Percentiles rank a stretch among this genome's conserved stretches.
Evolutionary conservation across 2,329 filamentous ascomycete species (phyloP).

Genomic region (Aureobasidium musti): DNA sequence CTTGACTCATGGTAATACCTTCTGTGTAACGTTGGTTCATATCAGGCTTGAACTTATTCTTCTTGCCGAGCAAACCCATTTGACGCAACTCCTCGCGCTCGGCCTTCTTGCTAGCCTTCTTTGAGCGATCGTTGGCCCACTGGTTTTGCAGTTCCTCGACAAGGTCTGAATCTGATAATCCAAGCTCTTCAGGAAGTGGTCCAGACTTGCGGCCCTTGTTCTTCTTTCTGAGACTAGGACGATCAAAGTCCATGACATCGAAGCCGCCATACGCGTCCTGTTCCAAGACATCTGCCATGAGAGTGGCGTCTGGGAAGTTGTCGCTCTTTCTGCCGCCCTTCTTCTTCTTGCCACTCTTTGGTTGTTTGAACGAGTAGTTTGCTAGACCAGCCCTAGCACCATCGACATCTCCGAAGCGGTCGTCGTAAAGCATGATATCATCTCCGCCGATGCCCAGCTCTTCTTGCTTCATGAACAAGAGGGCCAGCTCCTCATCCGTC

Average conservation of each 20-base stretch:
- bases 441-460: constrained; percentile 63
- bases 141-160: constrained; percentile 44
- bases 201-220: constrained; percentile 57
- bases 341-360: constrained; percentile 32
- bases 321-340: constrained; percentile 35
- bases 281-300: constrained; percentile 61
- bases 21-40: constrained; percentile 70
- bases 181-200: constrained; percentile 42
- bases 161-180: constrained; percentile 50
- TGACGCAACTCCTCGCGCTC: constrained; percentile 51
- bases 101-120: constrained; percentile 51
- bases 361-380: constrained; percentile 33
- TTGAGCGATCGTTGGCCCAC: constrained; percentile 50
- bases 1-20: constrained; percentile 69
- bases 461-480: constrained; percentile 62
- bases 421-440: constrained; percentile 59
- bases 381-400: constrained; percentile 39
- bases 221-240: constrained; percentile 66
- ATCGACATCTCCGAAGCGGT: constrained; percentile 40
- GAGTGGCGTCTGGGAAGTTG: constrained; percentile 56
- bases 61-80: constrained; percentile 46
- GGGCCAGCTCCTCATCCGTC: constrained; percentile 64
- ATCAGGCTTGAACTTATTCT: constrained; percentile 46
- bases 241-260: constrained; percentile 81
- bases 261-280: constrained; percentile 67